A percentile compares a stretch with the other conserved stretches of the same genome.
Evolutionary conservation across 2,329 filamentous ascomycete genomes (phyloP).

Genomic region (Nemania diffusa): DNA sequence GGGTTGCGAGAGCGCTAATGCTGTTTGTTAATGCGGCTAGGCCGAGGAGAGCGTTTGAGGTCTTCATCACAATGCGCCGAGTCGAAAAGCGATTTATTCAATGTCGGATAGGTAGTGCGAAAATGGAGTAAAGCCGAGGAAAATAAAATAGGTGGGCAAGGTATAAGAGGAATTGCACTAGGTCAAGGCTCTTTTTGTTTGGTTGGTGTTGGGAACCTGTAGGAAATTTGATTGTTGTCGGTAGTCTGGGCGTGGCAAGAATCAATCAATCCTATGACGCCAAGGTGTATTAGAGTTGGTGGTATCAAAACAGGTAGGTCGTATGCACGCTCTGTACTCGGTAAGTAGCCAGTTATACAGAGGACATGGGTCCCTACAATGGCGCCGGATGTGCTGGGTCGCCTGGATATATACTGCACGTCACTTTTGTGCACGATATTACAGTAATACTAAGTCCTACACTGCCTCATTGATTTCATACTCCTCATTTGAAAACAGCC

Average conservation of each 20-base stretch:
- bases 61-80: constrained; percentile 43
- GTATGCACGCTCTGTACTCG: too few species aligned
- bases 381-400: too few species aligned
- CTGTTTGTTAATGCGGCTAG: constrained; percentile 37
- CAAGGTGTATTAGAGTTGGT: background rate
- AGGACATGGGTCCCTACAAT: too few species aligned
- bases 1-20: constrained; percentile 40
- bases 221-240: constrained; percentile 2
- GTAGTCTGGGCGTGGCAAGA: background rate
- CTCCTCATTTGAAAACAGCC: too few species aligned
- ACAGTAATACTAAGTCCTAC: too few species aligned
- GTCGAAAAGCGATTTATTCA: constrained; percentile 19
- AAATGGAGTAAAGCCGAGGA: background rate
- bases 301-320: too few species aligned
- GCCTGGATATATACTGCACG: too few species aligned
- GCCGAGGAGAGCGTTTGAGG: constrained; percentile 40
- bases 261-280: background rate
- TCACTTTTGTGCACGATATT: too few species aligned
- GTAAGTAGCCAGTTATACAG: too few species aligned
- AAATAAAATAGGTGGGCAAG: background rate
- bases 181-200: background rate
- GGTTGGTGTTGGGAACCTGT: background rate
- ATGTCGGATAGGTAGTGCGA: background rate
- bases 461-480: too few species aligned
- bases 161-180: constrained; percentile 4